Evolutionary conservation across 1,139 yeast genomes (phyloP).

Genomic region (Pichia sp.): DNA sequence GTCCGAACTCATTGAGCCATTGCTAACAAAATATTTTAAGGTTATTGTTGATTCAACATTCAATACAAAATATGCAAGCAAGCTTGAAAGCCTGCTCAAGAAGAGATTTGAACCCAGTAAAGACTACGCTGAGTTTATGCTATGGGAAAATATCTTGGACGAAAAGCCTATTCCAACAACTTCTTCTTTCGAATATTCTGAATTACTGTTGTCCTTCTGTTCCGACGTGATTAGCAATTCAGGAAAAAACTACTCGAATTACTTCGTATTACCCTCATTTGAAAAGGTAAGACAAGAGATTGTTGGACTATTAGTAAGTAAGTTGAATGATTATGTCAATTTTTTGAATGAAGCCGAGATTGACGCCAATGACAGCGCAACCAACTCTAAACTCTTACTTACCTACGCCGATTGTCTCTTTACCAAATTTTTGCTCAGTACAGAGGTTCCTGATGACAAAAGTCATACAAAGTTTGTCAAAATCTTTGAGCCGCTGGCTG

Average conservation of each 20-base stretch:
- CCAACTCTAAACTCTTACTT: constrained; percentile 9
- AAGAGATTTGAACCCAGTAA: constrained; percentile 14
- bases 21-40: constrained; percentile 19
- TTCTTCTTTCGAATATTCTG: constrained; percentile 23
- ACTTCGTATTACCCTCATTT: constrained; percentile 24
- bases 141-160: constrained; percentile 16
- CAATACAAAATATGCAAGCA: constrained; percentile 5
- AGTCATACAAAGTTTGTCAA: constrained; percentile 7
- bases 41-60: constrained; percentile 15
- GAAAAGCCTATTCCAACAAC: constrained; percentile 20
- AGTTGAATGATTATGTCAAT: not conserved
- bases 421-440: constrained; percentile 17
- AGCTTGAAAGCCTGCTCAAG: constrained; percentile 1
- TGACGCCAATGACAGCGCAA: not conserved
- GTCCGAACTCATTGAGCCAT: constrained; percentile 14
- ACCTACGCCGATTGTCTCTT: constrained; percentile 27
- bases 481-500: constrained; percentile 13
- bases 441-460: constrained; percentile 6
- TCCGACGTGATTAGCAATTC: constrained; percentile 17
- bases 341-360: not conserved
- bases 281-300: constrained; percentile 16
- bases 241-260: constrained; percentile 24
- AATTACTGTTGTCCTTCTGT: constrained; percentile 20
- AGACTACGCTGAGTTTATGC: constrained; percentile 8
- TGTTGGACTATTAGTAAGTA: constrained; percentile 18